Evolutionary conservation across 116 monocot species (phyloP).

Genomic region (Dioscorea cayenensis): DNA sequence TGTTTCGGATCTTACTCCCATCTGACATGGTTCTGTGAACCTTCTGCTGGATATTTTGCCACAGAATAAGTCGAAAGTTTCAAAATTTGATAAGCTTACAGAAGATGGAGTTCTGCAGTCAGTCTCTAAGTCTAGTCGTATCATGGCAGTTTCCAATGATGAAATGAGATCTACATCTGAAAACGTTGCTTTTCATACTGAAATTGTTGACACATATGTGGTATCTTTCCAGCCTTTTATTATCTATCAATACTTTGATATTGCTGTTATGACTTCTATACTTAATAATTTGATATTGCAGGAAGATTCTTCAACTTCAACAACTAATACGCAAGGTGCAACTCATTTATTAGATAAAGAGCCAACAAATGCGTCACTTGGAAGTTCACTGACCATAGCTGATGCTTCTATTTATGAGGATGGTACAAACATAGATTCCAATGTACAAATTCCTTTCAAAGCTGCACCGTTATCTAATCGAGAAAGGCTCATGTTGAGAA

Average conservation of each 20-base stretch:
- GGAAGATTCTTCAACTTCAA: constrained; percentile 9
- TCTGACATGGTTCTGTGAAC: constrained; percentile 2
- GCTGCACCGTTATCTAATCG: constrained; percentile 61
- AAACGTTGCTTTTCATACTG: constrained; percentile 1
- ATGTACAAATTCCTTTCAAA: constrained; percentile 25
- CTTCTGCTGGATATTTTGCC: constrained; percentile 1
- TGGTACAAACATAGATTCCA: constrained; percentile 10
- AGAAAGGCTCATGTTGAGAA: constrained; percentile 85
- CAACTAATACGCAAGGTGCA: constrained; percentile 7
- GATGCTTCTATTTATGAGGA: constrained; percentile 7
- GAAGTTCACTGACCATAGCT: background rate
- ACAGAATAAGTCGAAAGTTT: constrained; percentile 16
- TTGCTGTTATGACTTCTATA: background rate
- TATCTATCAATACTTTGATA: background rate
- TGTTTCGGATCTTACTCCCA: background rate
- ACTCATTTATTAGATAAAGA: constrained; percentile 8
- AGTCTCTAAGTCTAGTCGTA: background rate
- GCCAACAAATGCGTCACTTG: constrained; percentile 1
- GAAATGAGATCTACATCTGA: background rate
- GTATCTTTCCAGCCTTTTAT: background rate
- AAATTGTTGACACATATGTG: background rate
- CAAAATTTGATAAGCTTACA: constrained; percentile 4
- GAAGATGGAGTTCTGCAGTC: background rate
- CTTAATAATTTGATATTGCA: constrained; percentile 10
- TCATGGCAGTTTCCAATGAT: constrained; percentile 3